Conservation (phyloP, 495 filamentous ascomycete genomes). For the Penicillium desertorum region DNA sequence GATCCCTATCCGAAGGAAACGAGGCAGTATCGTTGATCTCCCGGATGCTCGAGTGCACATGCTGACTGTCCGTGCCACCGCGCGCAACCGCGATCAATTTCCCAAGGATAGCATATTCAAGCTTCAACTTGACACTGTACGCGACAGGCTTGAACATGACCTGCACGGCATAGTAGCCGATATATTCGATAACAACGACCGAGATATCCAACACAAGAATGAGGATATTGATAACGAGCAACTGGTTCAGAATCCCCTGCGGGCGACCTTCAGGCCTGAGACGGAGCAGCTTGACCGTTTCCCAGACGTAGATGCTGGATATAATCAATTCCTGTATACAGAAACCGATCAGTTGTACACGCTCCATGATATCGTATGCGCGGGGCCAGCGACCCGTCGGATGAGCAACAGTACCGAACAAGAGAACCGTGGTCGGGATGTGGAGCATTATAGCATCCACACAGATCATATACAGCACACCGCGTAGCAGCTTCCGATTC, state of each 20-base stretch:
- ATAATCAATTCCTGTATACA: constrained; percentile 56
- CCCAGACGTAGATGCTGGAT: constrained; percentile 57
- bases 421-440: constrained; percentile 41
- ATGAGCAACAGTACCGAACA: constrained; percentile 39
- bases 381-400: constrained; percentile 31
- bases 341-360: constrained; percentile 54
- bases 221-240: constrained; percentile 50
- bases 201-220: constrained; percentile 50
- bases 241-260: constrained; percentile 40
- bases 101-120: constrained; percentile 55
- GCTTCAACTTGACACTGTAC: constrained; percentile 55
- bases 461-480: constrained; percentile 44
- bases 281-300: constrained; percentile 46
- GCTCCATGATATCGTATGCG: constrained; percentile 52
- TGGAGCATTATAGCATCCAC: constrained; percentile 46
- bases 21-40: constrained; percentile 22
- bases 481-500: constrained; percentile 35
- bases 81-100: constrained; percentile 44
- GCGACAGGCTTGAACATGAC: constrained; percentile 51
- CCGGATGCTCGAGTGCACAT: constrained; percentile 19
- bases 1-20: constrained; percentile 11
- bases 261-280: constrained; percentile 31
- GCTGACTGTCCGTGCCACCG: constrained; percentile 4
- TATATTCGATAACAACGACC: constrained; percentile 49
- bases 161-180: constrained; percentile 48